Evolutionary conservation across 2,329 filamentous ascomycete genomes (phyloP).

Genomic region (Xylaria sp.): DNA sequence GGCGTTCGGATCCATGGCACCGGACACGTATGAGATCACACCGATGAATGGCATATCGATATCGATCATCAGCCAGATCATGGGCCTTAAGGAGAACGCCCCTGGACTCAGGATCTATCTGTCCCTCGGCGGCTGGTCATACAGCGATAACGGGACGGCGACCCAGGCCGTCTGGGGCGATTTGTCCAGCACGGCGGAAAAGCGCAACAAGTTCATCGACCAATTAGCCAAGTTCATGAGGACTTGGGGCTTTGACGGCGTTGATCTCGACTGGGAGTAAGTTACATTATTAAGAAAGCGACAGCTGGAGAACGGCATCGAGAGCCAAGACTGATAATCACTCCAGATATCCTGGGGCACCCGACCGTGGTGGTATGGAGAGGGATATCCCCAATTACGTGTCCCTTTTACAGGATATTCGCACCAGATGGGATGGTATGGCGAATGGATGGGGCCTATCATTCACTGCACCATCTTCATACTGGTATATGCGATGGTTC

Average conservation of each 20-base stretch:
- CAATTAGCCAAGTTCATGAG: conserved; percentile 26
- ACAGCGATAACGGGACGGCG: conserved; percentile 22
- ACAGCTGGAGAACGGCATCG: background rate
- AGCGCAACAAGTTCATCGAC: conserved; percentile 20
- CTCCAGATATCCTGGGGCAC: conserved; percentile 16
- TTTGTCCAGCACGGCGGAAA: conserved; percentile 5
- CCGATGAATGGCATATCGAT: conserved; percentile 26
- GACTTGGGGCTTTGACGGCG: conserved; percentile 31
- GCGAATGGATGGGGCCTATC: conserved; percentile 18
- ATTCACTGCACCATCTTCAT: conserved; percentile 20
- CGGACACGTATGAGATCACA: conserved; percentile 28
- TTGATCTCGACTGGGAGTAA: conserved; percentile 38
- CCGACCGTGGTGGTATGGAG: conserved; percentile 20
- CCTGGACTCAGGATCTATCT: conserved; percentile 25
- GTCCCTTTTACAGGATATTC: conserved; percentile 11
- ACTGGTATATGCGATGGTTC: conserved; percentile 32
- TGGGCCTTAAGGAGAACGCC: conserved; percentile 48
- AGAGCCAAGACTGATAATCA: background rate
- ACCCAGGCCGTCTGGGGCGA: conserved; percentile 27
- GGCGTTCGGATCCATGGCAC: conserved; percentile 26
- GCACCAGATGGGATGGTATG: conserved; percentile 23
- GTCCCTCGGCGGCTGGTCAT: conserved; percentile 28
- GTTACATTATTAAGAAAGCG: background rate
- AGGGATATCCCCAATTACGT: conserved; percentile 18
- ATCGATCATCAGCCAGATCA: conserved; percentile 23